These are phyloP conservation scores for Vaccinium vitisidaea DNA, from an alignment of 148 eudicot genomes.

Conservation along the genomic window DNA sequence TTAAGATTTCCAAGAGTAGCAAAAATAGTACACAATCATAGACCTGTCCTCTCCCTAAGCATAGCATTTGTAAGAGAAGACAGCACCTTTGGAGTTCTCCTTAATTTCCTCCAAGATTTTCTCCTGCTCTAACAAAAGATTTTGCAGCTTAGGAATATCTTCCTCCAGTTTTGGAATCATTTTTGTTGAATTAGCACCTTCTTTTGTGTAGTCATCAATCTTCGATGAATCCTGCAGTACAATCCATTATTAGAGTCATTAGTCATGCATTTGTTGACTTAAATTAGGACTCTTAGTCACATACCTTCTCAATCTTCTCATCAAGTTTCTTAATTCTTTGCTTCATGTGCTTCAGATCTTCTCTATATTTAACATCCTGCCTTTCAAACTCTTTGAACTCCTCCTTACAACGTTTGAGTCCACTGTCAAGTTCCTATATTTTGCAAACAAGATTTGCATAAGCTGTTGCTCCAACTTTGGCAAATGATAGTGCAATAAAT, in stretches of 20 bases:
- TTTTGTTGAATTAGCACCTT: slow-evolving; percentile 58
- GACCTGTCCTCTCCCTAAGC: background rate
- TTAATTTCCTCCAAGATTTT: slow-evolving; percentile 72
- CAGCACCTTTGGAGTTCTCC: slow-evolving; percentile 71
- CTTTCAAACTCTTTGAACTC: slow-evolving; percentile 93
- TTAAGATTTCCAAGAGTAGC: background rate
- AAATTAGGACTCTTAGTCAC: background rate
- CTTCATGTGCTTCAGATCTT: slow-evolving; percentile 81
- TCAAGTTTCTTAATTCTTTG: slow-evolving; percentile 87
- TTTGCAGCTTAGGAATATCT: slow-evolving; percentile 68
- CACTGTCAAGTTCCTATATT: slow-evolving; percentile 71
- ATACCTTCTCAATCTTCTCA: slow-evolving; percentile 83
- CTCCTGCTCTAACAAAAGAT: slow-evolving; percentile 68
- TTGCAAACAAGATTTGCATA: slow-evolving; percentile 16
- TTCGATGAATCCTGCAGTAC: slow-evolving; percentile 61
- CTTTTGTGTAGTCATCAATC: slow-evolving; percentile 55
- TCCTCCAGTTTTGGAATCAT: slow-evolving; percentile 75
- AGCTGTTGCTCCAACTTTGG: background rate
- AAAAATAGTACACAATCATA: background rate
- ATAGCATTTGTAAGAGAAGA: background rate
- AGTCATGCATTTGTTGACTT: slow-evolving; percentile 3
- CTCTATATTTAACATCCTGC: slow-evolving; percentile 86
- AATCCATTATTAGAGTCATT: slow-evolving; percentile 27
- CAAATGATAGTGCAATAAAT: background rate
- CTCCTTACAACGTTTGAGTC: slow-evolving; percentile 61